phyloP scores from a whole-genome alignment of 1,284 basidiomycete genomes.

The Irpex lacteus region DNA sequence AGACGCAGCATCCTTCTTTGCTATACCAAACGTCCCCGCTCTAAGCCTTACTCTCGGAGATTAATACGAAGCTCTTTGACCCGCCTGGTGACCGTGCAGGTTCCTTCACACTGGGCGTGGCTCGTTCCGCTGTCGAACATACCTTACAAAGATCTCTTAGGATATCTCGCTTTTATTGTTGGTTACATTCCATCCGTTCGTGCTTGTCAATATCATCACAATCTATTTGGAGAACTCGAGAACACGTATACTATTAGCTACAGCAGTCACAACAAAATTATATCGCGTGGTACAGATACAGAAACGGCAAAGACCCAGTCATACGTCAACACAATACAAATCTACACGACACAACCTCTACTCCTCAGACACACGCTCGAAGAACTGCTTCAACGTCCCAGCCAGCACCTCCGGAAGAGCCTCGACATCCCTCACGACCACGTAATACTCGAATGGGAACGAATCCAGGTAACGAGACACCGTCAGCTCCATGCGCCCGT shows the following conservation, averaged over 20 bases:
- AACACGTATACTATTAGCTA: neutral
- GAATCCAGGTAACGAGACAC: slow-evolving; percentile 91
- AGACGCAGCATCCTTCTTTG: slow-evolving; percentile 16
- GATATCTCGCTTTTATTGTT: too few relatives aligned
- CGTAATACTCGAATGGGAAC: slow-evolving; percentile 98
- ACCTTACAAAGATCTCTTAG: too few relatives aligned
- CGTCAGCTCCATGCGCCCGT: slow-evolving; percentile 85
- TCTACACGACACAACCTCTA: slow-evolving; percentile 25
- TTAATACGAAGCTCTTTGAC: slow-evolving; percentile 24
- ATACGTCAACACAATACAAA: neutral
- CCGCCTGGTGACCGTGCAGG: slow-evolving; percentile 13
- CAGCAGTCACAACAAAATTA: neutral
- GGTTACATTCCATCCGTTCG: too few relatives aligned
- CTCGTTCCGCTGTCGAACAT: slow-evolving; percentile 29
- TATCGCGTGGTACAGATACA: neutral
- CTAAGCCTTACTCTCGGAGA: slow-evolving; percentile 12
- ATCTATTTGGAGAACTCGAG: neutral
- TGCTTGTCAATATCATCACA: neutral
- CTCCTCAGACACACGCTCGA: slow-evolving; percentile 73
- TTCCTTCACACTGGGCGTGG: slow-evolving; percentile 16
- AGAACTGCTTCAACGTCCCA: slow-evolving; percentile 92
- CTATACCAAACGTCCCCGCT: slow-evolving; percentile 20
- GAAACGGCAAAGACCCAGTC: neutral
- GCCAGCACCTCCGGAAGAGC: slow-evolving; percentile 89
- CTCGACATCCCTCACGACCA: slow-evolving; percentile 89